Conservation (phyloP, 1,284 basidiomycete genomes). For the Pyrrhoderma lamaoense region DNA sequence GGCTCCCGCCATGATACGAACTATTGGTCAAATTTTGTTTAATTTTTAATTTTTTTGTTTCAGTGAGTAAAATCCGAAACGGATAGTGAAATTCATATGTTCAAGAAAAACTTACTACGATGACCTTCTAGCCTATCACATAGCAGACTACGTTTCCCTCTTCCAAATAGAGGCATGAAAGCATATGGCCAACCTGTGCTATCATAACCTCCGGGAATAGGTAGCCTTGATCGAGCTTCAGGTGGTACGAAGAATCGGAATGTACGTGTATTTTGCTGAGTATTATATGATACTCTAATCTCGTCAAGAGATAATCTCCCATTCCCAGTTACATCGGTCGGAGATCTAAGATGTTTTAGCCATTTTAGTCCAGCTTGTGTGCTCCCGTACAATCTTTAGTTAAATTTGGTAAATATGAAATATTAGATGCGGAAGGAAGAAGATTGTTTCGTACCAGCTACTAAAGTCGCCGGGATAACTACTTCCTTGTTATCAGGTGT, state of each 20-base stretch:
- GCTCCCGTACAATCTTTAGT: conserved; percentile 18
- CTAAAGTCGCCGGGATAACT: conserved; percentile 4
- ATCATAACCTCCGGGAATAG: conserved; percentile 14
- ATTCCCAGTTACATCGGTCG: background rate
- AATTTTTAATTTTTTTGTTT: background rate
- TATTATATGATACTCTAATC: conserved; percentile 12
- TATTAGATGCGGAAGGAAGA: too few species aligned
- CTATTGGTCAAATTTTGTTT: background rate
- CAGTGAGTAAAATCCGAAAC: background rate
- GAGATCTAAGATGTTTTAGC: conserved; percentile 1
- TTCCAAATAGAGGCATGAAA: conserved; percentile 11
- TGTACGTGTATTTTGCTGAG: background rate
- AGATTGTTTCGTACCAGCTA: conserved; percentile 4
- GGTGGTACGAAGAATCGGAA: conserved; percentile 14
- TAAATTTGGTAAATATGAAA: background rate
- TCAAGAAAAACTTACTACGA: conserved; percentile 10
- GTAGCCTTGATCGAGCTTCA: conserved; percentile 10
- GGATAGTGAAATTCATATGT: background rate
- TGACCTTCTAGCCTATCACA: conserved; percentile 13
- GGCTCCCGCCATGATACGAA: conserved; percentile 10
- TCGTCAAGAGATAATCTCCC: conserved; percentile 7
- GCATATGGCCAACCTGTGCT: conserved; percentile 13
- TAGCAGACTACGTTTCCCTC: conserved; percentile 9
- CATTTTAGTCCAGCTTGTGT: conserved; percentile 19
- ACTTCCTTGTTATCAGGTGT: conserved; percentile 1